Conservation (phyloP, 768 basidiomycete species). For the Dendrothele bispora region DNA sequence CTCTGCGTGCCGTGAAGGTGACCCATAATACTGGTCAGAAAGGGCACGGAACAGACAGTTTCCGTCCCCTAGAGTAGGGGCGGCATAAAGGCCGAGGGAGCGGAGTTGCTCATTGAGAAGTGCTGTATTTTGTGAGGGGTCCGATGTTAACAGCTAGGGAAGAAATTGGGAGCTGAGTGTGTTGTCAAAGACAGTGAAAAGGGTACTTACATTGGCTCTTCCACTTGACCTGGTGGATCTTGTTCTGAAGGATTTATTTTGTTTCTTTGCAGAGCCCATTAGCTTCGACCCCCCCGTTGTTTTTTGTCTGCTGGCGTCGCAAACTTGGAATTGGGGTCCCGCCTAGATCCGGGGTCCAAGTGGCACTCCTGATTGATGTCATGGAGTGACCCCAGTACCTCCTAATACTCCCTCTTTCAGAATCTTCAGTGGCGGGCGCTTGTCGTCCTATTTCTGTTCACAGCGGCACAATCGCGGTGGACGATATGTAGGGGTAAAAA, state of each 20-base stretch:
- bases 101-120: slow-evolving; percentile 73
- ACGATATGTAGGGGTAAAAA: too few species aligned
- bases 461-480: too few species aligned
- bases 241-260: slow-evolving; percentile 7
- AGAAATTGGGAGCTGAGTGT: slow-evolving; percentile 14
- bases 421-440: too few species aligned
- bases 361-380: too few species aligned
- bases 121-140: slow-evolving; percentile 64
- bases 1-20: slow-evolving; percentile 64
- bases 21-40: slow-evolving; percentile 84
- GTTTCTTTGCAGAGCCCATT: slow-evolving; percentile 10
- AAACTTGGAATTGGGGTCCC: too few species aligned
- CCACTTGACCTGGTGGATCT: slow-evolving; percentile 2
- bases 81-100: slow-evolving; percentile 82
- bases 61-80: slow-evolving; percentile 83
- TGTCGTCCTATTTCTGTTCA: too few species aligned
- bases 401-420: too few species aligned
- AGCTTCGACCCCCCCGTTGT: slow-evolving; percentile 1
- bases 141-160: slow-evolving; percentile 44
- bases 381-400: too few species aligned
- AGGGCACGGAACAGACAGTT: slow-evolving; percentile 93
- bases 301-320: too few species aligned
- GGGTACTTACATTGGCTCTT: slow-evolving; percentile 6
- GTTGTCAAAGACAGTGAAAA: neutral
- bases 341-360: too few species aligned